Percentiles rank a stretch among this genome's conserved stretches.
Conservation (phyloP, 1,139 yeast species). For the Meyerozyma athensensis region DNA sequence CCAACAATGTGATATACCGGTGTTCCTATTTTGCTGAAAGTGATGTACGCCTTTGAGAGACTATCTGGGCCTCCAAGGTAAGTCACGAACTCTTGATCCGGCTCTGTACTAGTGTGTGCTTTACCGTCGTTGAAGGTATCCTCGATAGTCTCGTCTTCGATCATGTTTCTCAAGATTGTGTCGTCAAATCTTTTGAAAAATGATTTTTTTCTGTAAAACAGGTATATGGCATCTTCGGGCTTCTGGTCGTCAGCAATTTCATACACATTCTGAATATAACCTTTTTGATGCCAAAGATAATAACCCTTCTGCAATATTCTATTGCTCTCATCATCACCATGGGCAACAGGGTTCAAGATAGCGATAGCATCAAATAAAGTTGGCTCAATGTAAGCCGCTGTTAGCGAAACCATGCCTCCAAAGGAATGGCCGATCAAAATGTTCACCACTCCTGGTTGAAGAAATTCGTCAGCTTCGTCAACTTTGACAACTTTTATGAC, state of each 20-base stretch:
- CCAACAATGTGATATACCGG: constrained; percentile 12
- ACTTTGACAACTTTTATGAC: constrained; percentile 5
- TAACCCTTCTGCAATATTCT: constrained; percentile 6
- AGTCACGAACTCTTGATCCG: constrained; percentile 6
- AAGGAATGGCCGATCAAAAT: constrained; percentile 12
- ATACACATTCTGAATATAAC: constrained; percentile 31
- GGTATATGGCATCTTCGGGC: constrained; percentile 36
- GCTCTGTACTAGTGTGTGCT: constrained; percentile 7
- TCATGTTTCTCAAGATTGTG: constrained; percentile 5
- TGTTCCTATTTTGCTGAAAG: constrained; percentile 7
- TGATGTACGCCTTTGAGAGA: not conserved
- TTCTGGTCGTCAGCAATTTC: constrained; percentile 35
- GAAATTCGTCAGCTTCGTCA: constrained; percentile 7
- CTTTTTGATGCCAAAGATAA: constrained; percentile 6
- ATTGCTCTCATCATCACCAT: not conserved
- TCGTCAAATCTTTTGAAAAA: constrained; percentile 2
- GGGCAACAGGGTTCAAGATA: constrained; percentile 10
- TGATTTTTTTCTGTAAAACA: constrained; percentile 34
- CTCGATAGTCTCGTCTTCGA: constrained; percentile 4
- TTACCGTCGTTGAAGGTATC: constrained; percentile 7
- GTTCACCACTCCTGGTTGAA: constrained; percentile 5
- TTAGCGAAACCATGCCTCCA: constrained; percentile 9
- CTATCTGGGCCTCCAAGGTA: constrained; percentile 5
- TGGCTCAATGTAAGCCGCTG: constrained; percentile 7
- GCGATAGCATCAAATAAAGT: constrained; percentile 6